Conservation (phyloP, 2,329 filamentous ascomycete species). For the Cyclaneusma minus region DNA sequence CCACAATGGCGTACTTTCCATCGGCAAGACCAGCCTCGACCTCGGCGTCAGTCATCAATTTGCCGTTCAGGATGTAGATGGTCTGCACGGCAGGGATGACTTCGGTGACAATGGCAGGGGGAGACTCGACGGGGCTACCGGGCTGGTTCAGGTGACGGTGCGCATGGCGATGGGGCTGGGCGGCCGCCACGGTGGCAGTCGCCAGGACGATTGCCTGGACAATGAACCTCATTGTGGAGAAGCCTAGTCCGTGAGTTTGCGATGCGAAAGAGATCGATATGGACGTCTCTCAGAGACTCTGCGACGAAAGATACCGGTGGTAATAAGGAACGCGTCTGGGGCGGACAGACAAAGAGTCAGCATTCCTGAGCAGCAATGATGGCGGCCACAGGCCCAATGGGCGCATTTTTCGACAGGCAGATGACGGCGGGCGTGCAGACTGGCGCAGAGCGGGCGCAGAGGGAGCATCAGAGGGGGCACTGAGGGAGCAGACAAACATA, state of each 20-base stretch:
- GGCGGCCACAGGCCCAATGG: too few species aligned
- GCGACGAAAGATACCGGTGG: too few species aligned
- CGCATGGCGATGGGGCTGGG: constrained; percentile 38
- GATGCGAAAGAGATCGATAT: too few species aligned
- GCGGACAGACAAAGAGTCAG: too few species aligned
- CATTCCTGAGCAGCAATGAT: too few species aligned
- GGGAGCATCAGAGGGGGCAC: too few species aligned
- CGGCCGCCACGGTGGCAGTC: constrained; percentile 32
- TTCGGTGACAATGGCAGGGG: constrained; percentile 19
- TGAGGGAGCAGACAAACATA: too few species aligned
- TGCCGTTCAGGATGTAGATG: constrained; percentile 52
- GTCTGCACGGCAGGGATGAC: constrained; percentile 44
- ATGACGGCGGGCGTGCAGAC: too few species aligned
- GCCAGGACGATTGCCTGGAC: constrained; percentile 14
- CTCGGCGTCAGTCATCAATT: constrained; percentile 29
- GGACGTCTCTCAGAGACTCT: too few species aligned
- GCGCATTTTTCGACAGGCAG: too few species aligned
- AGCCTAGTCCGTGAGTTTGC: neutral
- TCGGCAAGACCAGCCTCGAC: constrained; percentile 58
- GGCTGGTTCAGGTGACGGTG: constrained; percentile 47
- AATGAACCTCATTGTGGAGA: constrained; percentile 19
- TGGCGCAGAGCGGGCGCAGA: too few species aligned
- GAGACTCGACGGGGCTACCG: constrained; percentile 31
- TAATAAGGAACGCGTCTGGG: too few species aligned
- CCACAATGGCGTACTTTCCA: constrained; percentile 53